Base-by-base conservation (phyloP, 2,329 filamentous ascomycete genomes). In the Tolypocladium sp. region DNA sequence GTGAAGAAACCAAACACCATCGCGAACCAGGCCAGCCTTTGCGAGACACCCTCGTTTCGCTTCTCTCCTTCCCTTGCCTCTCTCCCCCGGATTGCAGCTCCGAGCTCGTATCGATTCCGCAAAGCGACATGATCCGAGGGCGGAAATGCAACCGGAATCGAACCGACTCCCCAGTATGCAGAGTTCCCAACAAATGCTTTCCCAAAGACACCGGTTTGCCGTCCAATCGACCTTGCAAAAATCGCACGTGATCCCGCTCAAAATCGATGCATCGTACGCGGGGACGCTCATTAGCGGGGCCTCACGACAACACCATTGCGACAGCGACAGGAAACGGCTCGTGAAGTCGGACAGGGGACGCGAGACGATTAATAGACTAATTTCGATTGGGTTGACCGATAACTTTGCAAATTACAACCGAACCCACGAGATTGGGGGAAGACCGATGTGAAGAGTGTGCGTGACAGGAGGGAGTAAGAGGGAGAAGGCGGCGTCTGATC, bases 341-440 rank as follows among this genome's bases (percentile, higher is more conserved):
- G 61, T 62, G 62, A 59, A 66, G 64, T 64, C 66, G 63, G 68
- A 59, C 62, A 66, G 68, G 66, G 65, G 64, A 70, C 64, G 66
- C 59, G 65, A 67, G 62, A 69, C 66, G 66, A 73, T 69, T 65
- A 70, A 81, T 74, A 78, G 75, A 80, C 76, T 78, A 75, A 77
- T 74, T 79, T 82, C 80, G 80, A 79, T 80, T 81, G 74, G 73
- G 76, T 78, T 76, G 74, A 76, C 71, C 74, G 72, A 79, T 78
- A 77, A 77, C 73, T 77, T 79, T 78, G 78, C 74, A 77, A 80
- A 78, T 78, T 81, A 82, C 80, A 83, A 82, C 78, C 80, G 77
- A 80, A 75, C 77, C 77, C 75, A 77, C 73, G 74, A 74, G 65
- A 71, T 70, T 70, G 69, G 70, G 49, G 70, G 69, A 73, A 74